Evolutionary conservation across 441 rosid species (phyloP), one percentile per base, ranked within the genome.

Genomic region (Aquilaria agallochum): DNA sequence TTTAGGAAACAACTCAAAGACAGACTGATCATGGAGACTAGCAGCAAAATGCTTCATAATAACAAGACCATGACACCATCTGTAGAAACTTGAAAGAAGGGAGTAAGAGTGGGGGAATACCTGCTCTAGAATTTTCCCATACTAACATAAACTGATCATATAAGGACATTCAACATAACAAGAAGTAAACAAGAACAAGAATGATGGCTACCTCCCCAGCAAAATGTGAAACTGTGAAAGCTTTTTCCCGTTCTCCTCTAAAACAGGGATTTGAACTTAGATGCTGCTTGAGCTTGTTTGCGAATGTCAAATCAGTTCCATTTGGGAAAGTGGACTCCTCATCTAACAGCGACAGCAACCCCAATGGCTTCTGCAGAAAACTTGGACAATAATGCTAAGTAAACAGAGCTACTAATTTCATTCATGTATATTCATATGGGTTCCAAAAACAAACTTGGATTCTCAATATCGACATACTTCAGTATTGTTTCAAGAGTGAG

Each of bases 251-350:
- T 50, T 84, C 93, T 74, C 95, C 99, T 75, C 74, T 79, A 76
- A 95, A 95, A 73, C 86, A 89, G 42, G 87, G 78, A 76, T 88
- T 88, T 51, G 89, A 74, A 63, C 76, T 75, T 50, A 95, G 74
- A 74, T 95, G 99, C 78, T 86, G 89, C 81, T 90, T 90, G 46
- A 95, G 90, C 83, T 95, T 95, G 88, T 86, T 83, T 69, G 98
- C 97, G 55, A 95, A 87, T 51, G 98, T 92, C 83, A 90, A 70
- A 75, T 95, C 98, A 5, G 95, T 86, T 74, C 96, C 99, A 77
- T 90, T 95, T 44, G 98, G 98, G 68, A 95, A 92, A 47, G 92
- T 92, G 63, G 99, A 95, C 72, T 95, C 99, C 78, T 95, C 99
- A 61, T 95, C 91, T 66, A 95, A 72, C 78, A 95, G 82, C 61